Base-by-base conservation (phyloP, 495 filamentous ascomycete genomes). In the Chaetomium cochliodes region DNA sequence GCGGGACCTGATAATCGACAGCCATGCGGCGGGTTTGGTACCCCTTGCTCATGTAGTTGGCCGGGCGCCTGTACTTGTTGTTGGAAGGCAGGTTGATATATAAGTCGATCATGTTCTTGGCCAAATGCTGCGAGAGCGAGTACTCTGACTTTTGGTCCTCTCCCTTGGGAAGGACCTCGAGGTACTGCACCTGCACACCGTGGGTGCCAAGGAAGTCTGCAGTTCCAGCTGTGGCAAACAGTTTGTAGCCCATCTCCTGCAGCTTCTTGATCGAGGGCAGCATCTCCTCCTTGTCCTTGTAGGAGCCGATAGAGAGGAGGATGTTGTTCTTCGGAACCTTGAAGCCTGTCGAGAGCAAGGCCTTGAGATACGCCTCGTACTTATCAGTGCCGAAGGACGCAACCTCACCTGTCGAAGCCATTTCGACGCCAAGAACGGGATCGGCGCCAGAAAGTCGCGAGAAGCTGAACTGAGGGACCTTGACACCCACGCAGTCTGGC, bases 31-130 rank as follows among this genome's bases (percentile, higher is more conserved):
- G 85, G 39, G 94, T 97, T 67, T 87, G 87, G 76, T 98, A 98
- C 59, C 94, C 94, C 77, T 91, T 93, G 75, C 92, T 96, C 89
- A 98, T 93, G 80, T 98, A 98, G 80, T 91, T 98, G 61, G 94
- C 94, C 26, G 94, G 94, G 62, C 94, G 87, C 64, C 94, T 85
- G 82, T 93, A 98, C 67, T 91, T 88, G 77, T 98, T 98, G 85
- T 82, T 96, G n/a, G 93, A 97, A 5, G 94, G 94, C 73, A 98
- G 80, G 77, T 98, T 98, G 86, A 98, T 96, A 77, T 98, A 98
- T 41, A 98, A 82, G 78, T 97, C 93, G 64, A 98, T 98, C 73
- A 94, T 86, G 77, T 97, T 97, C 76, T 97, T 97, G 41, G 93
- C 89, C 73, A 98, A 77, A 81, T 97, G 92, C 74, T 97, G 91